phyloP scores from a whole-genome alignment of 1,139 yeast species.

The Diutina scorzettiae region DNA sequence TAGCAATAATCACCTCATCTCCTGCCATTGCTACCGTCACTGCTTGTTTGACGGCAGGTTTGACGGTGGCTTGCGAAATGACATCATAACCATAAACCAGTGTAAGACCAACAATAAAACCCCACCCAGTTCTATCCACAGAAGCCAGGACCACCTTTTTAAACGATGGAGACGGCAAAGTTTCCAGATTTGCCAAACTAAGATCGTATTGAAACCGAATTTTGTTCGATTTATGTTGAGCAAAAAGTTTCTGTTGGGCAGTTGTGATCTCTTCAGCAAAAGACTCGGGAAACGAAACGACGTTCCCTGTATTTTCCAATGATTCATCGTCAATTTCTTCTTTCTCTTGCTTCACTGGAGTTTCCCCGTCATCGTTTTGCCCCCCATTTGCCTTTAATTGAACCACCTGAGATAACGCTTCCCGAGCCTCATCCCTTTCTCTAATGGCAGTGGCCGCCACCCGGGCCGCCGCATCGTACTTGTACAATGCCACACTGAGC shows the following conservation, averaged over 20 bases:
- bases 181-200: not conserved
- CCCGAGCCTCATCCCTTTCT: constrained; percentile 64
- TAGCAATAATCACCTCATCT: not conserved
- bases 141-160: not conserved
- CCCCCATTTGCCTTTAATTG: not conserved
- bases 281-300: not conserved
- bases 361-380: not conserved
- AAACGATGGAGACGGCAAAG: not conserved
- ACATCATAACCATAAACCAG: not conserved
- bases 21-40: not conserved
- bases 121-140: not conserved
- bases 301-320: not conserved
- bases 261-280: not conserved
- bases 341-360: not conserved
- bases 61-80: not conserved
- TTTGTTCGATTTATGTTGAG: constrained; percentile 27
- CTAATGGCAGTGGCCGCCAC: constrained; percentile 66
- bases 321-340: not conserved
- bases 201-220: not conserved
- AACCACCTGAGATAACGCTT: constrained; percentile 38
- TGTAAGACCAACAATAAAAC: not conserved
- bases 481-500: constrained; percentile 64
- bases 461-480: constrained; percentile 81
- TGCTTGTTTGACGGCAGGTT: not conserved
- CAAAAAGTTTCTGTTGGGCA: constrained; percentile 29